Base-by-base conservation (phyloP, 1,284 basidiomycete genomes). In the Entoloma clypeatum region DNA sequence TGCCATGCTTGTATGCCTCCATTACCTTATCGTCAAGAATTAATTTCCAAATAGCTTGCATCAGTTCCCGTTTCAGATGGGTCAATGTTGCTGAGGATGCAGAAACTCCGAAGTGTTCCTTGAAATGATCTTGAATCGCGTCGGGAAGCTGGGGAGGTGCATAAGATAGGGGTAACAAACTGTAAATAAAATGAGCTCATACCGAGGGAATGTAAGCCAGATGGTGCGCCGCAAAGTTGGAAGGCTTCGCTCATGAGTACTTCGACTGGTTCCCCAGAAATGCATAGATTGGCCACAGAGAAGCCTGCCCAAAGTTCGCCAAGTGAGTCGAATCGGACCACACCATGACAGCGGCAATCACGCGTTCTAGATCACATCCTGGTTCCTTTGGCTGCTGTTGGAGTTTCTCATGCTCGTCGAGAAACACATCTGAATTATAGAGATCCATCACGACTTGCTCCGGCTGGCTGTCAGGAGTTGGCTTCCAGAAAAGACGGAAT, bases 271-370 rank as follows among this genome's bases (percentile, higher is more conserved):
- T 65, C 1, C 60, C 59, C 27, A 68, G 57, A 23, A 51, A 63
- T 0, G 64, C 24, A 38, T 69, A 71, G 2, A 67, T 23, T 0
- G 67, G 68, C 67, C 67, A 71, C 0, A 65, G 46, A 1, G 51
- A 48, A 1, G 58, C 56, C 2, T 46, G 43, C 0, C 68, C 64
- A 38, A 68, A 70, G 13, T 53, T 51, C 0, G 62, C 52, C 1
- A 69, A 54, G 7, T 64, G 61, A 0, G 66, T 71, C 0, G 59
- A 49, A 39, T 70, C 65, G 0, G 67, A 69, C 54, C 55, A 67
- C 33, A 63, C 42, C 56, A 67, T 58, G 0, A 66, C 17, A 0
- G 44, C 56, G 0, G 47, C 52, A 3, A 66, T 45, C 3, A 56
- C 56, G 3, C 46, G 35, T 30, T 21, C 29, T n/a, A 5, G 30